Conservation (phyloP, 805 yeast species). For the Groenewaldozyma tartarivorans region DNA sequence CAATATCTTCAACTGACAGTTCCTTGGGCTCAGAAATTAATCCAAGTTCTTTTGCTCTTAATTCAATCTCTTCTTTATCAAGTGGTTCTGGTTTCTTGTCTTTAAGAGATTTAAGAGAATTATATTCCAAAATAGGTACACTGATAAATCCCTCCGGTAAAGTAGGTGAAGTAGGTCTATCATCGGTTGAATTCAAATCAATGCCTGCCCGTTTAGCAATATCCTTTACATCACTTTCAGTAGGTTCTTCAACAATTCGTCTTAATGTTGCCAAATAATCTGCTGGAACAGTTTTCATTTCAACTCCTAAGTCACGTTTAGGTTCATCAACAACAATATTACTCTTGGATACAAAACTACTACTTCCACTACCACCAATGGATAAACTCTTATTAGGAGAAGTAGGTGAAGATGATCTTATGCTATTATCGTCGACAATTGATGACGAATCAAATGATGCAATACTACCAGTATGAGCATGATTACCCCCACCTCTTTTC, state of each 20-base stretch:
- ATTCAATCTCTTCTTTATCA: constrained; percentile 9
- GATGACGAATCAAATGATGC: constrained; percentile 4
- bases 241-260: constrained; percentile 25
- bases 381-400: background rate
- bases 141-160: constrained; percentile 14
- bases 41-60: constrained; percentile 19
- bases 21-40: constrained; percentile 19
- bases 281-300: constrained; percentile 23
- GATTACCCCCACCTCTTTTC: constrained; percentile 15
- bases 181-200: no score
- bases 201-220: constrained; percentile 18
- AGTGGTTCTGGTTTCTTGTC: background rate
- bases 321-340: background rate
- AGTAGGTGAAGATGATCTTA: background rate
- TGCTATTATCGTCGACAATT: background rate
- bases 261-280: constrained; percentile 23
- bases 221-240: constrained; percentile 19
- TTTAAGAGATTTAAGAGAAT: constrained; percentile 4
- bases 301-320: constrained; percentile 7
- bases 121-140: constrained; percentile 8
- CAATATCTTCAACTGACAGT: constrained; percentile 5
- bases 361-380: background rate
- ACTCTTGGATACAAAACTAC: no score
- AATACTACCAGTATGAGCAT: constrained; percentile 7
- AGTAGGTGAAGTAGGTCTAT: background rate